Base-by-base conservation (phyloP, 2,329 filamentous ascomycete genomes). In the Colletotrichum noveboracense region DNA sequence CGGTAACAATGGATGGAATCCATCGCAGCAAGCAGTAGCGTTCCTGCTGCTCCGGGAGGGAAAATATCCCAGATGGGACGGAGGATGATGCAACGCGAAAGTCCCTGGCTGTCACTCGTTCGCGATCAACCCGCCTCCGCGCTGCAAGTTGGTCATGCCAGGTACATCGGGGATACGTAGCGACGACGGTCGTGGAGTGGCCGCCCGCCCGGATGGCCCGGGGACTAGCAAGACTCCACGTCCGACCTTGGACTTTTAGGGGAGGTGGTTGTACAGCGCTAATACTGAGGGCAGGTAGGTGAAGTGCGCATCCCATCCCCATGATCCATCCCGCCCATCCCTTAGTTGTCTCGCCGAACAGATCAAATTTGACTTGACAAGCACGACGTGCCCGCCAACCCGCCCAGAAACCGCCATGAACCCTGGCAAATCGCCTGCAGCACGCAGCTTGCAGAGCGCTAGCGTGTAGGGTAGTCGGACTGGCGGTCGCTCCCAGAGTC, bases 1-100 rank as follows among this genome's bases (percentile, higher is more conserved):
- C 30, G 32, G 60, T 64, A 16, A 34, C 32, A 64, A 38, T 64
- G 16, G 55, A 24, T 26, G 26, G 21, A 58, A 58, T 24, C 55
- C 21, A 28, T 28, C 21, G 80, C 79, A 71, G 82, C 81, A 75
- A 48, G 38, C 70, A 24, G 76, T 48, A 62, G 68, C 52, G 32
- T 62, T 58, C 58, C 60, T 70, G 34, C 65, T 32, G 28, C 65
- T 67, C 48, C 65, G 65, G 30, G n/a, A 48, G 62, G 34, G 21
- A 66, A 56, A 13, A 67, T 67, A 18, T 67, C 61, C 65, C 48
- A 67, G 48, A 36, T 56, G 65, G 65, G 65, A 56, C 38, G 65
- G 43, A 52, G 21, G 56, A 64, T 24, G 60, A 38, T 34, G 62
- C 34, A 48, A 26, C 14, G 38, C 21, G 28, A 26, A 73, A 38